Evolutionary conservation across 805 yeast species (phyloP), one percentile per base, ranked within the genome.

Genomic region (Kodamaea kaohsiungensis): DNA sequence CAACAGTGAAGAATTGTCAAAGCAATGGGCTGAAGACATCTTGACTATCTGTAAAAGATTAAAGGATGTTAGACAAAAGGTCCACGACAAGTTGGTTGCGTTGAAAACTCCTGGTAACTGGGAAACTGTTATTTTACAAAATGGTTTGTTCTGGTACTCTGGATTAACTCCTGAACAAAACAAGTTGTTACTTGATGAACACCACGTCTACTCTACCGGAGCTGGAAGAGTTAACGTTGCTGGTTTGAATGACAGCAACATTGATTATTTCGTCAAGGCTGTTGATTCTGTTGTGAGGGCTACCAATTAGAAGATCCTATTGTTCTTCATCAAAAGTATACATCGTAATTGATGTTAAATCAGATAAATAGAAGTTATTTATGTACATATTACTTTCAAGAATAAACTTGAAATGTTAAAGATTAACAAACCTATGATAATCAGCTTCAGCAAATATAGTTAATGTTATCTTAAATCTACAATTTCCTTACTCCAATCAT

Each of bases 141-240:
- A 68, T 39, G 81, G 81, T 0, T 67, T 77, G 57, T 77, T 77
- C 62, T 77, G 80, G 80, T 75, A 56, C 62, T 65, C 77, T 9
- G 79, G 79, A 3, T 69, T 77, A 57, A 65, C 70, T 8, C 57
- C 59, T 12, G 64, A 60, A 47, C 81, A 77, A 56, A 67, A 65
- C 49, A 59, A 62, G 13, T 59, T 58, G 48, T 68, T 77, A 60
- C 63, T 63, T 2, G 62, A 65, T 30, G 67, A 72, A 50, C 66
- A 68, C 56, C 79, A 76, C 54, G 67, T 77, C 45, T 76, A 77
- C 59, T 64, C 72, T 10, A 71, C 77, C 17, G 52, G 53, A 17
- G 67, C 64, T 54, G 80, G 81, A 8, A 67, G 81, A 53, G 77
- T 77, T 50, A 77, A 77, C 59, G 66, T 77, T 53, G 80, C 81